Conservation (phyloP, 2,329 filamentous ascomycete species). For the Calycina herbarum region DNA sequence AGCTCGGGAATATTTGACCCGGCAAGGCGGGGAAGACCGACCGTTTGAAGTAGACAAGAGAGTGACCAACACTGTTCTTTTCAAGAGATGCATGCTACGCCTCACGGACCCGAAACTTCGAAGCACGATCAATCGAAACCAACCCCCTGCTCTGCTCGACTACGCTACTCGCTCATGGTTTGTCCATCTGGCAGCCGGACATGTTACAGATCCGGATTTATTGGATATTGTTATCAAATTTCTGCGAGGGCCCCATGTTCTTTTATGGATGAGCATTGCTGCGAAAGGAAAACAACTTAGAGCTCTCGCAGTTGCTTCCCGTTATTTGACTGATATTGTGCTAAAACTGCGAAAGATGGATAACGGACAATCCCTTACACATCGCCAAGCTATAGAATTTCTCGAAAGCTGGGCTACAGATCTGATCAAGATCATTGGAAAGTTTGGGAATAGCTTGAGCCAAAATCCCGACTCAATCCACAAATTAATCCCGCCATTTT, state of each 20-base stretch:
- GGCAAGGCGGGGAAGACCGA: background rate
- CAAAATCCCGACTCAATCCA: conserved; percentile 15
- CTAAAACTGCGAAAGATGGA: no score
- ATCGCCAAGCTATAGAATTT: conserved; percentile 15
- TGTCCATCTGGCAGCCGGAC: conserved; percentile 25
- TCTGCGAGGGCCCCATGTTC: no score
- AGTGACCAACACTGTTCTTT: conserved; percentile 20
- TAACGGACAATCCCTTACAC: no score
- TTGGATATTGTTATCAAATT: no score
- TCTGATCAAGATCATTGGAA: conserved; percentile 14
- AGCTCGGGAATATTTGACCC: conserved; percentile 26
- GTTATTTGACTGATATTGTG: no score
- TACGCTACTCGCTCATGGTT: conserved; percentile 32
- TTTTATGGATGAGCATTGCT: no score
- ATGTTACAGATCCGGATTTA: no score
- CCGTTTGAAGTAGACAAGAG: conserved; percentile 12
- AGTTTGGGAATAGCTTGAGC: conserved; percentile 15
- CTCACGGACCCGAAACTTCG: conserved; percentile 6
- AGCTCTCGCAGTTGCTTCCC: no score
- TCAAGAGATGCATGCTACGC: conserved; percentile 12
- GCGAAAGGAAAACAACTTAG: no score
- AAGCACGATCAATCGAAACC: conserved; percentile 3
- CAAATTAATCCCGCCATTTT: conserved; percentile 19
- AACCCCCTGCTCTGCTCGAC: conserved; percentile 17
- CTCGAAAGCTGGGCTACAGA: conserved; percentile 30